Evolutionary conservation across 164 flowering plant genomes (phyloP).

Genomic region (Platanus orientalis): DNA sequence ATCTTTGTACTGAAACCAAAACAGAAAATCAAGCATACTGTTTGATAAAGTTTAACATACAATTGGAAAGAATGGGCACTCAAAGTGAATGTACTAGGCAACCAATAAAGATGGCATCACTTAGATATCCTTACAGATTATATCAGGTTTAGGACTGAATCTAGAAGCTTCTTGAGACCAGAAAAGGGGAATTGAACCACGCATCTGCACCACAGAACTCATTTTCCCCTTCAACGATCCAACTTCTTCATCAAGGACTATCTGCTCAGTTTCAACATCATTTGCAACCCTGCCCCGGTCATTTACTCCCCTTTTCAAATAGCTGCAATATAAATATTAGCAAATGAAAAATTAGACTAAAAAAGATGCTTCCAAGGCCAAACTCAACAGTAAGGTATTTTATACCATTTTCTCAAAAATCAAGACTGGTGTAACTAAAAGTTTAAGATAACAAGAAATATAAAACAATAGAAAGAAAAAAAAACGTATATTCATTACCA

Average conservation of each 20-base stretch:
- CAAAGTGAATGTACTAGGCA: slow-evolving; percentile 7
- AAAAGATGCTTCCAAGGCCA: too few species aligned
- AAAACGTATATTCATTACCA: too few species aligned
- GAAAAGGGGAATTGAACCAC: slow-evolving; percentile 97
- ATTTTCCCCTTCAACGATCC: slow-evolving; percentile 89
- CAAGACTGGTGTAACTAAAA: too few species aligned
- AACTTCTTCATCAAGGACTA: slow-evolving; percentile 91
- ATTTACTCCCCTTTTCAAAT: slow-evolving; percentile 95
- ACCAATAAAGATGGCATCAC: slow-evolving; percentile 2
- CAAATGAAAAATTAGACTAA: neutral
- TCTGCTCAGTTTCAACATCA: slow-evolving; percentile 99
- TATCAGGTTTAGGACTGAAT: slow-evolving; percentile 97
- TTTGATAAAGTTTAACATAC: neutral
- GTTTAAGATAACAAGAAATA: too few species aligned
- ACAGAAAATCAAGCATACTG: slow-evolving; percentile 9
- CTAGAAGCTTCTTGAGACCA: slow-evolving; percentile 99
- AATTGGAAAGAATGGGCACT: neutral
- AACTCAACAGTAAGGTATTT: too few species aligned
- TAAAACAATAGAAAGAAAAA: too few species aligned
- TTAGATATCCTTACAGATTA: slow-evolving; percentile 55
- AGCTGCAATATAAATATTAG: slow-evolving; percentile 39
- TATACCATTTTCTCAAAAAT: too few species aligned
- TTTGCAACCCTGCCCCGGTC: slow-evolving; percentile 96
- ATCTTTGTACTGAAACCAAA: slow-evolving; percentile 72
- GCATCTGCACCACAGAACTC: slow-evolving; percentile 98